Percentiles rank a stretch among this genome's conserved stretches.
These are phyloP conservation scores for Thielaviopsis populi DNA, from an alignment of 2,329 filamentous ascomycete genomes.

Conservation along the genomic window DNA sequence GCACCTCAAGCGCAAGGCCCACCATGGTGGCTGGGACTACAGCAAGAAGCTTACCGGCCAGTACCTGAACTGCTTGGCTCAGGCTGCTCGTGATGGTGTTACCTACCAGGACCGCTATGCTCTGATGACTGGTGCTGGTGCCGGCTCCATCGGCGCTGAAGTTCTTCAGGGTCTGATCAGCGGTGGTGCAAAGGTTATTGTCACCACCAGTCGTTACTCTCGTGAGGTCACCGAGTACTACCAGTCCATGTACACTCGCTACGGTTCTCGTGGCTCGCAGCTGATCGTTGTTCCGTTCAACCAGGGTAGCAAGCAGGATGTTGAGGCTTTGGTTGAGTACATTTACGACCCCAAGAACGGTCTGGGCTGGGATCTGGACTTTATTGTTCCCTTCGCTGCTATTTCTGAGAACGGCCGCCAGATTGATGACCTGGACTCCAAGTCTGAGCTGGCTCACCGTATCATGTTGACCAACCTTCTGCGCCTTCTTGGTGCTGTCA, in stretches of 20 bases:
- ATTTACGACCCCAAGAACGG: conserved; percentile 95
- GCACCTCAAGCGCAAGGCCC: conserved; percentile 84
- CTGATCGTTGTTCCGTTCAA: conserved; percentile 98
- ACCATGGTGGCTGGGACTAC: conserved; percentile 86
- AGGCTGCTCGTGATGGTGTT: conserved; percentile 73
- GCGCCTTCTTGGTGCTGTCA: conserved; percentile 78
- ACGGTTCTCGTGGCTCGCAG: conserved; percentile 84
- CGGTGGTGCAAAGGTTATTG: conserved; percentile 89
- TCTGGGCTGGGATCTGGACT: conserved; percentile 95
- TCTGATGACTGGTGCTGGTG: conserved; percentile 95
- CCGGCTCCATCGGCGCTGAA: conserved; percentile 93
- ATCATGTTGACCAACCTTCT: conserved; percentile 98
- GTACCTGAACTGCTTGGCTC: conserved; percentile 83
- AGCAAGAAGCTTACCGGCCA: conserved; percentile 94
- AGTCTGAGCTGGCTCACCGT: conserved; percentile 91
- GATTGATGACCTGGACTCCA: conserved; percentile 92
- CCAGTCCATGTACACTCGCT: conserved; percentile 94
- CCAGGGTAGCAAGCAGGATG: conserved; percentile 95
- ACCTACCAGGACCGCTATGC: conserved; percentile 91
- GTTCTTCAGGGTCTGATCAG: conserved; percentile 92
- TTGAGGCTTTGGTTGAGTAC: conserved; percentile 85
- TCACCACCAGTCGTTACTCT: conserved; percentile 93
- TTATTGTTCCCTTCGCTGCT: conserved; percentile 87
- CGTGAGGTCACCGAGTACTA: conserved; percentile 98
- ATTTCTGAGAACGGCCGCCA: conserved; percentile 96